These are phyloP conservation scores for Fusarium sororula DNA, from an alignment of 2,329 filamentous ascomycete species.

Conservation along the genomic window DNA sequence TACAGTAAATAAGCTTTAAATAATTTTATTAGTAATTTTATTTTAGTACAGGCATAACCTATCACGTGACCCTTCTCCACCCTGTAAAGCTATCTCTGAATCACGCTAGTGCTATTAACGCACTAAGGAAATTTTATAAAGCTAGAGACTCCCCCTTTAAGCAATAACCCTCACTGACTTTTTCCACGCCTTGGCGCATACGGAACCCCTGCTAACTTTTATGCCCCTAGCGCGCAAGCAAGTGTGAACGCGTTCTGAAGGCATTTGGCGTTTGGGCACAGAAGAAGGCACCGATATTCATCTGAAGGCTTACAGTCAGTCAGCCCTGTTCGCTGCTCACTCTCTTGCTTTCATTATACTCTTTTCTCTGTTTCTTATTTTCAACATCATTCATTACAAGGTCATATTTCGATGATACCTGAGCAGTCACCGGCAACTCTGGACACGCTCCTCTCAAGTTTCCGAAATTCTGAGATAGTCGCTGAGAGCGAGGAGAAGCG, in stretches of 20 bases:
- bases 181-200: neutral
- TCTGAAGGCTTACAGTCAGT: neutral
- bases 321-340: neutral
- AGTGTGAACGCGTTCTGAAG: slow-evolving; percentile 21
- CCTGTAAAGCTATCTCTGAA: no score
- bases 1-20: neutral
- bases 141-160: neutral
- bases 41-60: neutral
- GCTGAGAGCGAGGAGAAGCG: neutral
- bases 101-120: slow-evolving; percentile 7
- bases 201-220: neutral
- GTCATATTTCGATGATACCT: neutral
- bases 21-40: neutral
- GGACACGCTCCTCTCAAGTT: slow-evolving; percentile 12
- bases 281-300: slow-evolving; percentile 1
- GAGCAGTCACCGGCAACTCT: neutral
- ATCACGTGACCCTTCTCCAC: neutral
- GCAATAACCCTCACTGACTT: neutral
- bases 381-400: neutral
- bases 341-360: neutral
- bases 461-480: neutral
- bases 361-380: neutral
- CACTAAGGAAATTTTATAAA: slow-evolving; percentile 20
- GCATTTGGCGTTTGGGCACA: neutral
- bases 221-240: slow-evolving; percentile 9